Evolutionary conservation across 768 basidiomycete species (phyloP).

Genomic region (Amanita pallidorosea): DNA sequence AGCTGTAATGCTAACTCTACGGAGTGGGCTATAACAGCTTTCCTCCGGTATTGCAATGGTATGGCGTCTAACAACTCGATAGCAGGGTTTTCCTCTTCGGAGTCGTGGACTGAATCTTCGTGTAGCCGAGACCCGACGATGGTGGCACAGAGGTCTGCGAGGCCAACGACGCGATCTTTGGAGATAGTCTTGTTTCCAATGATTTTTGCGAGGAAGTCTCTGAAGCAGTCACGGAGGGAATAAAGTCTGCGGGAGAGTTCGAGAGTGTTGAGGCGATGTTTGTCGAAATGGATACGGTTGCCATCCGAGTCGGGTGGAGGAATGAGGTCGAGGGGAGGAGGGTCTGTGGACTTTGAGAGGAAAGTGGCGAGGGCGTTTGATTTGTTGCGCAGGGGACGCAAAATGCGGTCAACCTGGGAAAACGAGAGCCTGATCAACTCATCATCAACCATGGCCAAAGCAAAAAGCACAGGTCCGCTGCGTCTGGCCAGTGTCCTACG

Average conservation of each 20-base stretch:
- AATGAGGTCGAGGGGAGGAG: conserved; percentile 26
- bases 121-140: conserved; percentile 38
- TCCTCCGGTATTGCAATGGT: conserved; percentile 40
- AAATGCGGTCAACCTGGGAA: conserved; percentile 20
- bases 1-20: conserved; percentile 33
- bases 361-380: conserved; percentile 24
- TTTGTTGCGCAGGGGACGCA: conserved; percentile 38
- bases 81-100: conserved; percentile 15
- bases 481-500: conserved; percentile 50
- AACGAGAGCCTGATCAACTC: not conserved
- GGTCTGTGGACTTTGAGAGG: conserved; percentile 9
- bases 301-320: conserved; percentile 23
- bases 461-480: conserved; percentile 36
- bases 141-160: conserved; percentile 36
- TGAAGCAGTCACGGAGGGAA: conserved; percentile 46
- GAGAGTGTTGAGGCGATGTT: conserved; percentile 20
- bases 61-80: conserved; percentile 39
- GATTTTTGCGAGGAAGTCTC: conserved; percentile 28
- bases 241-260: conserved; percentile 38
- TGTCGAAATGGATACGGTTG: conserved; percentile 22
- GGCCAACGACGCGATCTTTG: conserved; percentile 17
- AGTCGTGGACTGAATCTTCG: conserved; percentile 11
- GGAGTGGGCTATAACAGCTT: conserved; percentile 41
- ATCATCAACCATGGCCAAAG: conserved; percentile 9
- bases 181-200: not conserved